Conservation (phyloP, 352 stramenopile species). For the Pythium utonaiense region DNA sequence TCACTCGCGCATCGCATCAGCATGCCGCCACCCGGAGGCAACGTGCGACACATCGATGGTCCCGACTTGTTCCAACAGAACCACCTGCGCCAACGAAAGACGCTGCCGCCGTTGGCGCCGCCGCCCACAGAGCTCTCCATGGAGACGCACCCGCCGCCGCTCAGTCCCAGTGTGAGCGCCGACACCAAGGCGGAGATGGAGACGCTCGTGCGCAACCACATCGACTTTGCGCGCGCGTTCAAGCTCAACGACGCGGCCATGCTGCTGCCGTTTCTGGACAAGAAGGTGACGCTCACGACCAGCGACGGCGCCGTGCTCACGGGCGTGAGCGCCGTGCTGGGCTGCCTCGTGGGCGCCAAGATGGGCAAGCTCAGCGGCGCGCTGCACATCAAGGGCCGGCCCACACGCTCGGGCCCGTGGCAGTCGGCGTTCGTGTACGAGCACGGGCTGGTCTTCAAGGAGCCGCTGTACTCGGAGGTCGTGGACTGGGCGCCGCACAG, state of each 20-base stretch:
- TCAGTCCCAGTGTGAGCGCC: background rate
- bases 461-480: constrained; percentile 64
- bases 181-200: constrained; percentile 31
- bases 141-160: background rate
- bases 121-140: constrained; percentile 15
- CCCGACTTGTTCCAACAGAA: background rate
- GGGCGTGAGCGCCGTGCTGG: constrained; percentile 63
- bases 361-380: constrained; percentile 71
- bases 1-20: background rate
- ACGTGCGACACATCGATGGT: background rate
- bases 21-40: background rate
- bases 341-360: constrained; percentile 56
- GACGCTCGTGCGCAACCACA: constrained; percentile 52
- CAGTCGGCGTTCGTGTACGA: constrained; percentile 79
- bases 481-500: constrained; percentile 57
- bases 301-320: constrained; percentile 41
- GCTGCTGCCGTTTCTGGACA: constrained; percentile 61
- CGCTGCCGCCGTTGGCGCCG: constrained; percentile 16
- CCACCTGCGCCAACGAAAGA: constrained; percentile 17
- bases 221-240: constrained; percentile 62
- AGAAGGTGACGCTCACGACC: constrained; percentile 50
- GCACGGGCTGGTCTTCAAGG: constrained; percentile 63
- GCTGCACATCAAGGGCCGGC: constrained; percentile 58
- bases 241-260: constrained; percentile 70
- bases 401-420: constrained; percentile 37